Conservation (phyloP, 2,329 filamentous ascomycete species). For the Didymella segeticola region DNA sequence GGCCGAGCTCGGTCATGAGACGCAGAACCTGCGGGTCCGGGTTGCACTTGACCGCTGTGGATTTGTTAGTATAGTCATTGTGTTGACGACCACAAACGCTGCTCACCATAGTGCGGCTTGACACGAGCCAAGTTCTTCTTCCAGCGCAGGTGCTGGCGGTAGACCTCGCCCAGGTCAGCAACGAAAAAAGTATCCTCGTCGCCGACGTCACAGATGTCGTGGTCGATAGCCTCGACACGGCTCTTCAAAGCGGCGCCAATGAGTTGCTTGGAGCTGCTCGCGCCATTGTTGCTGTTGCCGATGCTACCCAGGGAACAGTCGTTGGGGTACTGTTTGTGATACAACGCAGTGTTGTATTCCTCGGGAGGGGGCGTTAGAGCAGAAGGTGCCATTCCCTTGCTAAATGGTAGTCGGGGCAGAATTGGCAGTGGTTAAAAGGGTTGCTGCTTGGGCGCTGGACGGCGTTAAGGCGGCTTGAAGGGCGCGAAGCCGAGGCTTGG, state of each 20-base stretch:
- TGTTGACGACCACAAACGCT: background rate
- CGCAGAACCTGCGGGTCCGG: conserved; percentile 87
- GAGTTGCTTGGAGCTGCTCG: conserved; percentile 72
- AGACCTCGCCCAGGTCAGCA: conserved; percentile 96
- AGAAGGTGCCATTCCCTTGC: conserved; percentile 75
- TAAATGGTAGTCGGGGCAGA: conserved; percentile 34
- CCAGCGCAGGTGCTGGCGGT: conserved; percentile 98
- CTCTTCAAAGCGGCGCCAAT: conserved; percentile 87
- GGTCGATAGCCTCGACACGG: conserved; percentile 82
- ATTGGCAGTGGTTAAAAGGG: conserved; percentile 9
- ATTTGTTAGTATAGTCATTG: conserved; percentile 31
- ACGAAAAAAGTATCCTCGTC: conserved; percentile 99
- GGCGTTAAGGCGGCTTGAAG: conserved; percentile 93
- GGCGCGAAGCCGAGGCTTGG: conserved; percentile 87
- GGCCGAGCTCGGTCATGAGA: conserved; percentile 85
- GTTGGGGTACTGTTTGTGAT: conserved; percentile 39
- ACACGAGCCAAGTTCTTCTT: conserved; percentile 91
- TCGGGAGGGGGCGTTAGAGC: conserved; percentile 59
- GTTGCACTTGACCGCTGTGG: conserved; percentile 94
- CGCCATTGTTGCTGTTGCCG: conserved; percentile 59
- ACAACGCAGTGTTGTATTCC: conserved; percentile 52
- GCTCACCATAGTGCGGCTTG: conserved; percentile 92
- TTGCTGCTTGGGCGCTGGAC: conserved; percentile 36
- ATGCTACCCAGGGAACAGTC: conserved; percentile 41
- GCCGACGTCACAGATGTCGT: conserved; percentile 85